Conservation (phyloP, 202 grass and related monocot genomes). For the Musa balbisiana region DNA sequence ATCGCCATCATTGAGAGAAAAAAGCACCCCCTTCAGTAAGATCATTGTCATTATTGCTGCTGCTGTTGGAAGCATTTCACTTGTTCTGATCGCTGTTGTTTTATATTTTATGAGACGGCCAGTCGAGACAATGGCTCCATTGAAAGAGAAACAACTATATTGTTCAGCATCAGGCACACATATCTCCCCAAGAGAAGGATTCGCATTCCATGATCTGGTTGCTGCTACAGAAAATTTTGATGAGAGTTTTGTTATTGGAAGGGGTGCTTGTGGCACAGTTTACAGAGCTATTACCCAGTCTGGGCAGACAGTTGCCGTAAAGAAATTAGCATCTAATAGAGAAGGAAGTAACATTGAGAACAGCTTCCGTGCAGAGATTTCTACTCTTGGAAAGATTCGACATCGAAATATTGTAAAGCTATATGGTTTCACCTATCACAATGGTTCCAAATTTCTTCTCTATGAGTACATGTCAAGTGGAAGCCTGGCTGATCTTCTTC, state of each 20-base stretch:
- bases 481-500: slow-evolving; percentile 82
- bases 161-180: slow-evolving; percentile 43
- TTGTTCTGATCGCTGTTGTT: slow-evolving; percentile 75
- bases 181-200: slow-evolving; percentile 59
- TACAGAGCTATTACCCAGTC: slow-evolving; percentile 65
- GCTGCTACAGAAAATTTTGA: slow-evolving; percentile 86
- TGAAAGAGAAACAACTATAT: slow-evolving; percentile 70
- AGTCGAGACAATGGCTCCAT: slow-evolving; percentile 68
- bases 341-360: slow-evolving; percentile 85
- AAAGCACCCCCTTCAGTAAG: slow-evolving; percentile 39
- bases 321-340: slow-evolving; percentile 81
- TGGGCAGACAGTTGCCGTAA: slow-evolving; percentile 62
- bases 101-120: slow-evolving; percentile 82
- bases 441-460: slow-evolving; percentile 80
- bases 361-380: slow-evolving; percentile 80
- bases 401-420: slow-evolving; percentile 95
- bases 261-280: slow-evolving; percentile 81
- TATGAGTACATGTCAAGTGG: slow-evolving; percentile 92
- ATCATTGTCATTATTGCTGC: slow-evolving; percentile 76
- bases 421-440: slow-evolving; percentile 73
- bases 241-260: slow-evolving; percentile 67
- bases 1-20: slow-evolving; percentile 30
- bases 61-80: slow-evolving; percentile 69
- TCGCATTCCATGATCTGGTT: slow-evolving; percentile 82
- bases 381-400: slow-evolving; percentile 90